Evolutionary conservation across 2,329 filamentous ascomycete species (phyloP).

Genomic region (Xylariaceae sp.): DNA sequence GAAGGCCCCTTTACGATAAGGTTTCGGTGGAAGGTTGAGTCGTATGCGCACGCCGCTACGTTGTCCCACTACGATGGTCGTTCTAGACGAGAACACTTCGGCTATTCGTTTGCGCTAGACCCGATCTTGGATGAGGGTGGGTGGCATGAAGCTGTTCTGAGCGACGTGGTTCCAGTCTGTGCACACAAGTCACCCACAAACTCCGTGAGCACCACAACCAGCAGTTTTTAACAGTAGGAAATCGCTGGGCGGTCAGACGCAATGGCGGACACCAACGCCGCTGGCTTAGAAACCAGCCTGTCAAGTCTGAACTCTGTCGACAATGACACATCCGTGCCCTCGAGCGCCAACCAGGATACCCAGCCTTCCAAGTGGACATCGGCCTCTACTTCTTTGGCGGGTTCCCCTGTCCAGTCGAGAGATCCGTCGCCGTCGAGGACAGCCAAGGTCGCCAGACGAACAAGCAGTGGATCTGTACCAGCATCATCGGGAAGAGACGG

Average conservation of each 20-base stretch:
- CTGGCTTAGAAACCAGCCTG: slow-evolving; percentile 29
- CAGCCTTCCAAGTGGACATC: slow-evolving; percentile 31
- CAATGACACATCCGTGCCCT: slow-evolving; percentile 29
- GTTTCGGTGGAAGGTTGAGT: slow-evolving; percentile 14
- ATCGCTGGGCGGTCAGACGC: slow-evolving; percentile 18
- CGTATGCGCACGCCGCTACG: slow-evolving; percentile 21
- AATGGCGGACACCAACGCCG: slow-evolving; percentile 24
- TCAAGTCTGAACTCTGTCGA: slow-evolving; percentile 30
- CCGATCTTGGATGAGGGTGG: slow-evolving; percentile 21
- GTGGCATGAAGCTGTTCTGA: slow-evolving; percentile 21
- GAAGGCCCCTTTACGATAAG: not conserved
- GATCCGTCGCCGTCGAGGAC: slow-evolving; percentile 28
- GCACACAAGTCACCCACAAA: slow-evolving; percentile 12
- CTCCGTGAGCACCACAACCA: slow-evolving; percentile 13
- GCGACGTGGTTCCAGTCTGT: slow-evolving; percentile 26
- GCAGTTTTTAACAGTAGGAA: slow-evolving; percentile 16
- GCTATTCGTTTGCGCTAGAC: slow-evolving; percentile 25
- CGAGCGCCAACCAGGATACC: slow-evolving; percentile 29
- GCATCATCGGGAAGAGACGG: slow-evolving; percentile 60
- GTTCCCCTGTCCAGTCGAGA: slow-evolving; percentile 28
- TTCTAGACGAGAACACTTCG: slow-evolving; percentile 20
- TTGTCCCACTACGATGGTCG: slow-evolving; percentile 27
- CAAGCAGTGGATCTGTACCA: slow-evolving; percentile 27
- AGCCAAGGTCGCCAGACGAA: slow-evolving; percentile 18
- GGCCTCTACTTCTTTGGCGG: slow-evolving; percentile 28